Evolutionary conservation across 257 asterid genomes (phyloP).

Genomic region (Primulina eburnea): DNA sequence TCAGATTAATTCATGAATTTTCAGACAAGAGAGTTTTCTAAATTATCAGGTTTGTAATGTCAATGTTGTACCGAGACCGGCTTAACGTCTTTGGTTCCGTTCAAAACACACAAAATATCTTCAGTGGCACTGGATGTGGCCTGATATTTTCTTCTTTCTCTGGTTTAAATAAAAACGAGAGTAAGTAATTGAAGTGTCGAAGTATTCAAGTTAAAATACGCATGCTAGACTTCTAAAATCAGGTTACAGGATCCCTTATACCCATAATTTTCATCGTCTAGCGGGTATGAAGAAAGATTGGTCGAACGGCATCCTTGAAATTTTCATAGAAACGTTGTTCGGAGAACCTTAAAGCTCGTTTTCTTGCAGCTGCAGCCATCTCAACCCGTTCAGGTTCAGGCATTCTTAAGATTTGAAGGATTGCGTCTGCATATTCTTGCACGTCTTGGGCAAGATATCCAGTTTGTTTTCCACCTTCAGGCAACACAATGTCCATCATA

Average conservation of each 20-base stretch:
- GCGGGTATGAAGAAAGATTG: conserved; percentile 32
- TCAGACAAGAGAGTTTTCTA: background rate
- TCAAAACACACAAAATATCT: background rate
- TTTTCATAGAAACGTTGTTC: conserved; percentile 74
- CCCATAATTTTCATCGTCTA: conserved; percentile 14
- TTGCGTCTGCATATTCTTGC: conserved; percentile 78
- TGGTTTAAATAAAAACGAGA: background rate
- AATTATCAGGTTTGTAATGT: background rate
- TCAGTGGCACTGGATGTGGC: background rate
- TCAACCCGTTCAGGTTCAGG: conserved; percentile 53
- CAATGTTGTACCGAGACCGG: background rate
- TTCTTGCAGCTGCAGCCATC: conserved; percentile 84
- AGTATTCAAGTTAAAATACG: background rate
- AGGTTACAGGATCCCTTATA: background rate
- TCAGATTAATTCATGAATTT: background rate
- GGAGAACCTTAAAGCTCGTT: conserved; percentile 69
- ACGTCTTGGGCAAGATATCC: conserved; percentile 71
- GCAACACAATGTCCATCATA: conserved; percentile 78
- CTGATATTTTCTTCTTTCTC: background rate
- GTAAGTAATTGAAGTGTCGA: no score
- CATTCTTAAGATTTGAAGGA: conserved; percentile 52
- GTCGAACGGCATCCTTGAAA: conserved; percentile 71
- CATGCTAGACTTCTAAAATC: background rate
- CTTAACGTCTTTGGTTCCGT: background rate
- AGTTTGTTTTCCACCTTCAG: conserved; percentile 77